phyloP scores from a whole-genome alignment of 1,139 yeast species.

The Hyphopichia burtonii region DNA sequence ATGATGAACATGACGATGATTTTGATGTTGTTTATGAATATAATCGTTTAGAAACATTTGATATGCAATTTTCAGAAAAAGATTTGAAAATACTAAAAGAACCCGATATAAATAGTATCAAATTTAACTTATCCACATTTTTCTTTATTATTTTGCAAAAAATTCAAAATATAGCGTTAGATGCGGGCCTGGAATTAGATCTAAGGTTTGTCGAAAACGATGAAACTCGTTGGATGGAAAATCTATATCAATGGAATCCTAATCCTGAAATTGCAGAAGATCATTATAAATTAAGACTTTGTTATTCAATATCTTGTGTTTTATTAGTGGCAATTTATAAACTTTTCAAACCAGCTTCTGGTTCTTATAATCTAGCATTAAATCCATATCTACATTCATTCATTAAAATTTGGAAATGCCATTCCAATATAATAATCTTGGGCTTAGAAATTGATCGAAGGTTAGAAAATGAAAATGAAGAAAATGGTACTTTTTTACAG shows the following conservation, averaged over 20 bases:
- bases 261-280: conserved; percentile 27
- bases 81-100: conserved; percentile 1
- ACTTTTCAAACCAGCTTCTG: conserved; percentile 36
- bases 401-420: conserved; percentile 62
- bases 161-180: conserved; percentile 34
- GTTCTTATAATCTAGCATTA: conserved; percentile 37
- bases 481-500: conserved; percentile 21
- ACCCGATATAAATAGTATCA: conserved; percentile 23
- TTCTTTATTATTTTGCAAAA: conserved; percentile 44
- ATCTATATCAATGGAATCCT: conserved; percentile 56
- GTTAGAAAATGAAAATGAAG: conserved; percentile 48
- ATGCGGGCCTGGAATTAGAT: conserved; percentile 48
- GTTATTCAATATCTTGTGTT: conserved; percentile 54
- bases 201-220: conserved; percentile 46
- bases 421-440: conserved; percentile 53
- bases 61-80: neutral
- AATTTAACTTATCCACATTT: conserved; percentile 36
- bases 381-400: conserved; percentile 63
- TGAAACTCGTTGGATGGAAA: conserved; percentile 40
- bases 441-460: conserved; percentile 66
- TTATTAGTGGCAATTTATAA: conserved; percentile 52
- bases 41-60: too few relatives aligned
- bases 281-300: conserved; percentile 34
- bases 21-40: neutral
- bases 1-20: neutral